These are phyloP conservation scores for Musa beccarii DNA, from an alignment of 176 grass and related monocot genomes.

Conservation along the genomic window DNA sequence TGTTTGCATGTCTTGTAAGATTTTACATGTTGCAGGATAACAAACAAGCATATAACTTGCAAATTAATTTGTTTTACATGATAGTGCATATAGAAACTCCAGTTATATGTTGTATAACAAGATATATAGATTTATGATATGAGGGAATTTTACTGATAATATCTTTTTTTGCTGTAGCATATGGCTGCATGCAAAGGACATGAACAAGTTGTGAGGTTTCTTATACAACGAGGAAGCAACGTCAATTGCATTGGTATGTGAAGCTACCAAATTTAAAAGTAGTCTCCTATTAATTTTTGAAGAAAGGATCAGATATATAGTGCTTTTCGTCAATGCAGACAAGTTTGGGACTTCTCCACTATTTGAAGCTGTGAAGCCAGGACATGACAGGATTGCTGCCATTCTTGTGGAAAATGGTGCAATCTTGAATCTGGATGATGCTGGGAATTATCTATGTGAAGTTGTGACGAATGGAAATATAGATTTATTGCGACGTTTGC, in stretches of 20 bases:
- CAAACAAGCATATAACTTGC: not conserved
- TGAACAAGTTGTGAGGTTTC: conserved; percentile 65
- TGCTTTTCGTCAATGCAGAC: conserved; percentile 34
- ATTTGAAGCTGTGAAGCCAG: conserved; percentile 55
- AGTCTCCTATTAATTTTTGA: not conserved
- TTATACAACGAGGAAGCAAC: conserved; percentile 51
- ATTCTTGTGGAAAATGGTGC: conserved; percentile 54
- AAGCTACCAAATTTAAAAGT: not conserved
- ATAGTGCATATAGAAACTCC: not conserved
- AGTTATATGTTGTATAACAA: not conserved
- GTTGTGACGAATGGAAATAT: conserved; percentile 48
- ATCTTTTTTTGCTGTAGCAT: conserved; percentile 36
- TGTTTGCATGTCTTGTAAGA: not conserved
- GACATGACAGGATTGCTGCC: conserved; percentile 57
- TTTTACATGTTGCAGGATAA: not conserved
- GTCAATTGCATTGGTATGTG: conserved; percentile 62
- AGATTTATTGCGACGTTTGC: conserved; percentile 43
- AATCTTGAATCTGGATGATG: conserved; percentile 50
- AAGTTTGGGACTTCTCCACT: conserved; percentile 73
- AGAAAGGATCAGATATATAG: not conserved
- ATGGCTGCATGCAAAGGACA: conserved; percentile 72
- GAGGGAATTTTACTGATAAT: not conserved
- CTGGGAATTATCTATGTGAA: conserved; percentile 58
- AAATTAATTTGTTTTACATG: not conserved
- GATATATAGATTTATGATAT: not conserved